These are phyloP conservation scores for Claviceps quebecensis DNA, from an alignment of 2,329 filamentous ascomycete genomes.

Conservation along the genomic window DNA sequence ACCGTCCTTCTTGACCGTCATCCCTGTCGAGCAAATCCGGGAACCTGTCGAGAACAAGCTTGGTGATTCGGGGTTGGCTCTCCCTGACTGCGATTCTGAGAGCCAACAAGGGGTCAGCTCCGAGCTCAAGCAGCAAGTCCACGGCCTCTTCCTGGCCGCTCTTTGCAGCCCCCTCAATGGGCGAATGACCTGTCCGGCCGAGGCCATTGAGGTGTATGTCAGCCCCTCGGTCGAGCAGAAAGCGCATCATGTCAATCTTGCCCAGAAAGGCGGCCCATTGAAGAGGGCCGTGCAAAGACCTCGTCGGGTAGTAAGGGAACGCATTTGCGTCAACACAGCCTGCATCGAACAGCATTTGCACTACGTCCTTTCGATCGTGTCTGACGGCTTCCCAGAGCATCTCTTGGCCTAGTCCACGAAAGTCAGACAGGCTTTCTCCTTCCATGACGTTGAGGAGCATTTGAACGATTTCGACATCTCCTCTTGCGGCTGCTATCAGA, in stretches of 20 bases:
- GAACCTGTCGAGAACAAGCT: neutral
- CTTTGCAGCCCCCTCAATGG: neutral
- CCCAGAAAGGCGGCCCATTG: neutral
- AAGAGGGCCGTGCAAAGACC: neutral
- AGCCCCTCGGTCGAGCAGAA: neutral
- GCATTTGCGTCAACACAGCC: neutral
- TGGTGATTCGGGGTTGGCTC: neutral
- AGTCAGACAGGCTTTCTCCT: neutral
- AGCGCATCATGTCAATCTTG: slow-evolving; percentile 1
- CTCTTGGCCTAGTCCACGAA: neutral
- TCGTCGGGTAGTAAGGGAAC: neutral
- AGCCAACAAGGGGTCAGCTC: neutral
- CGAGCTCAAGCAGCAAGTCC: neutral
- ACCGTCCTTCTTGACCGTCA: neutral
- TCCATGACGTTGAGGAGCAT: neutral
- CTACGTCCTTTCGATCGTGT: neutral
- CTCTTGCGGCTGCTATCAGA: neutral
- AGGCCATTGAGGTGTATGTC: neutral
- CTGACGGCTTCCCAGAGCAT: neutral
- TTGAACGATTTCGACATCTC: neutral
- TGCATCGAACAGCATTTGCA: neutral
- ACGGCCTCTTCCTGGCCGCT: neutral
- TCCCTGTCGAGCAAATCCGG: neutral
- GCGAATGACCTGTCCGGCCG: neutral
- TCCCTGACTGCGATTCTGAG: neutral